Evolutionary conservation across 1,284 basidiomycete genomes (phyloP), one percentile per base, ranked within the genome.

Genomic region (Malassezia caprae): DNA sequence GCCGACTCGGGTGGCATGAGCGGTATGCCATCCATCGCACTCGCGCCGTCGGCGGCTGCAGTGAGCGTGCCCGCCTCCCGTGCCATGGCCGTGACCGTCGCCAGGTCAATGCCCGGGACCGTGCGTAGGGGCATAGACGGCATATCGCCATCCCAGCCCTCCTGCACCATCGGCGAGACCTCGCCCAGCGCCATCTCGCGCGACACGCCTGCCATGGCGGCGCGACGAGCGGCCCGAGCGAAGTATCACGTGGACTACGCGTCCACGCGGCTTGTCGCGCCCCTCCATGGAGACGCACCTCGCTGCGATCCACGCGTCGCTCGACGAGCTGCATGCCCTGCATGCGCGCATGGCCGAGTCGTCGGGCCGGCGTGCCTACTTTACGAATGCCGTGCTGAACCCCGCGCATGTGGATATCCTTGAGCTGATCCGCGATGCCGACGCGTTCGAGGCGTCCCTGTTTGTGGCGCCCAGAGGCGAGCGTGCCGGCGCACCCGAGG

Each of bases 401-500:
- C 60, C 65, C 31, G 54, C 58, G 31, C 44, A 56, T 3, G 49
- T 65, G 35, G 67, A 69, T 24, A 65, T 73, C 43, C 48, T 65
- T 26, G 62, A 63, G 39, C 68, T 65, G 64, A 73, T 73, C 32
- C 62, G 70, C 35, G 70, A 73, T 39, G 65, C 69, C 32, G 69
- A 73, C 39, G 61, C 60, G 30, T 56, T 67, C 10, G 70, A 73
- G 35, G 62, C 63, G 11, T 63, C 51, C 26, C 56, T 73, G 28
- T 72, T 72, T 51, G 46, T 48, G 31, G 13, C 34, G 15, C 23
- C 24, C 48, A 41, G 8, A 30, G 31, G 15, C 43, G 21, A 31
- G 27, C 34, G 31, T 4, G 35, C 34, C 15, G 34, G 31, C 7
- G 41, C 21, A 4, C 12, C 35, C 1, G 42, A 41, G 31, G 42